Base-by-base conservation (phyloP, 2,329 filamentous ascomycete species). In the Cytospora leucostoma region DNA sequence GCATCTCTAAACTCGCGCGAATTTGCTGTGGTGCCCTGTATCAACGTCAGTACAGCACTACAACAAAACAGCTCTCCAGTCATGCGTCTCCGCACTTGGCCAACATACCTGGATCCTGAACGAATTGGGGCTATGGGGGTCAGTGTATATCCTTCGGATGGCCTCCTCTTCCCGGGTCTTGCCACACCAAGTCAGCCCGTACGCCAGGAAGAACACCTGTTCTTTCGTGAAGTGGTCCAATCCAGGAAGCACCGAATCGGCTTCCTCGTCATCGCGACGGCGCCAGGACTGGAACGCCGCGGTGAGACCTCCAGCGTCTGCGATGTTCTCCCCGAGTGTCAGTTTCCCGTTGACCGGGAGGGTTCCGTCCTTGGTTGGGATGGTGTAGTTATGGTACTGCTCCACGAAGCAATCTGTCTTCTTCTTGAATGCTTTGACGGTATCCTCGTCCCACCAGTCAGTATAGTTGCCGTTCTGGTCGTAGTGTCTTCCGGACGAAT, bases 291-390 rank as follows among this genome's bases (percentile, higher is more conserved):
- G 77, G 70, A 84, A 91, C 0, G 87, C 80, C 0, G 87, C 84
- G 8, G 82, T 79, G 0, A 91, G 71, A 15, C 88, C 89, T 17
- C 88, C 88, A 0, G 88, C 85, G 72, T 91, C 89, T 1, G 88
- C 88, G 70, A 91, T 88, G 70, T 91, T 91, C 75, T 91, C 89
- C 21, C 84, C 85, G 2, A 90, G 75, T 0, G 88, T 91, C 15
- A 86, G 76, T 32, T 77, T 77, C 11, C 88, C 88, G 64, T 89
- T 86, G 61, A 90, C 82, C 65, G 87, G 82, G 0, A 88, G 76
- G 4, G 80, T 81, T 1, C 79, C 83, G 44, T 87, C 80, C 12
- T 84, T 78, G 0, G 82, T 84, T 0, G 78, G 77, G 13, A 89
- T 79, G 0, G 82, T 84, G 70, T 83, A 89, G 38, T 87, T 81